phyloP scores from a whole-genome alignment of 2,329 filamentous ascomycete species.

The Alternaria novae-zelandiae region DNA sequence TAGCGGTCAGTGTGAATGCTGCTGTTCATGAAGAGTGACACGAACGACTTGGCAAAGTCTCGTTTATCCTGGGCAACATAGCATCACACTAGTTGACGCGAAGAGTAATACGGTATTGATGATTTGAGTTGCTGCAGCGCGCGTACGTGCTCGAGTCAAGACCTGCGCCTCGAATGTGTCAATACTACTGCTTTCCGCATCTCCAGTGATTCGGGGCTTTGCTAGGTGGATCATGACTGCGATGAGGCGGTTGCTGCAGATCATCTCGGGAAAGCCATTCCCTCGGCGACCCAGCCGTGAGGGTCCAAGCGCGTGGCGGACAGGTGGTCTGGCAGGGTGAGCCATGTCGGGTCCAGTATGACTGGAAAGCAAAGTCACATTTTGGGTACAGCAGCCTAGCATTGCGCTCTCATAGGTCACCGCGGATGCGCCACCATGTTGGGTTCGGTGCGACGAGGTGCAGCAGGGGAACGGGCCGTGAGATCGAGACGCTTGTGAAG shows the following conservation, averaged over 20 bases:
- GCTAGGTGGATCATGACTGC: background rate
- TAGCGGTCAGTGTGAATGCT: conserved; percentile 3
- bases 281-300: conserved; percentile 6
- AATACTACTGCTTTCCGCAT: background rate
- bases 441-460: conserved; percentile 20
- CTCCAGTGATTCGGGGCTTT: background rate
- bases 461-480: background rate
- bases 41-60: background rate
- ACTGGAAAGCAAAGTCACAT: background rate
- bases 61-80: background rate
- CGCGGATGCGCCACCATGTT: conserved; percentile 18
- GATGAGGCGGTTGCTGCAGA: background rate
- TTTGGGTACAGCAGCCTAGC: conserved; percentile 11
- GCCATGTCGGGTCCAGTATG: background rate
- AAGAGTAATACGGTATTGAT: background rate
- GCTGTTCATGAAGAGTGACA: background rate
- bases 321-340: conserved; percentile 7
- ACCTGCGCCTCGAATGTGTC: background rate
- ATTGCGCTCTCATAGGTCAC: conserved; percentile 11
- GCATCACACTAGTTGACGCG: background rate
- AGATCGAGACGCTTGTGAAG: background rate
- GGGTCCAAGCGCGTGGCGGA: conserved; percentile 1
- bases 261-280: conserved; percentile 6
- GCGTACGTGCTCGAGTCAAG: background rate
- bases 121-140: background rate